Base-by-base conservation (phyloP, 345 rosid genomes). In the Kandelia obovata region DNA sequence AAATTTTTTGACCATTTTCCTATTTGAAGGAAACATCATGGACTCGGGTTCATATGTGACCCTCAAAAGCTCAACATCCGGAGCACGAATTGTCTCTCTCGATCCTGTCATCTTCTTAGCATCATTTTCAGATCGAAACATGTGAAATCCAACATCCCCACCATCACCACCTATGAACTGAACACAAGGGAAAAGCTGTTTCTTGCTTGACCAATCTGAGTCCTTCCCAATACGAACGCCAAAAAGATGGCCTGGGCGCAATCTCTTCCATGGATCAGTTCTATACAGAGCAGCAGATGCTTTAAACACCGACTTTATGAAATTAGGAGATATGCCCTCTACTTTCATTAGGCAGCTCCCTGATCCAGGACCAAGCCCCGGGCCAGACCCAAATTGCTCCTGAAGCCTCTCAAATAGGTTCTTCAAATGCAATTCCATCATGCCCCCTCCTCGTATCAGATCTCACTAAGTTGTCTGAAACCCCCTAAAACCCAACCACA, bases 341-440 rank as follows among this genome's bases (percentile, higher is more conserved):
- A 85, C 81, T 64, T 79, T 85, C 89, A 85, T 83, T 49, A 88
- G 63, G 64, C 85, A 80, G 13, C 83, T 71, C 46, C 88, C 89
- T 9, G 91, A 88, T 72, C 94, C 94, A 16, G 91, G 88, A 70
- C 91, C 94, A 20, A 87, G 89, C 37, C 89, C 91, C 0, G 91
- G 88, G 77, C 95, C 92, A 66, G 92, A 82, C 21, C 95, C 88
- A 65, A 89, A 87, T 67, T 89, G 92, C 60, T 87, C 88, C 28
- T 85, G 84, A 73, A 83, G 78, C 75, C 95, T 85, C 80, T 66
- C 86, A 68, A 85, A 85, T 65, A 87, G 69, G 57, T 69, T 83
- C 86, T 89, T 85, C 79, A 87, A 83, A 80, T 87, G 88, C 79
- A 89, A 71, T 71, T 89, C 92, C 95, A 89, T 89, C 51, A 23